Base-by-base conservation (phyloP, 768 basidiomycete species). In the Hydnum rufescens region DNA sequence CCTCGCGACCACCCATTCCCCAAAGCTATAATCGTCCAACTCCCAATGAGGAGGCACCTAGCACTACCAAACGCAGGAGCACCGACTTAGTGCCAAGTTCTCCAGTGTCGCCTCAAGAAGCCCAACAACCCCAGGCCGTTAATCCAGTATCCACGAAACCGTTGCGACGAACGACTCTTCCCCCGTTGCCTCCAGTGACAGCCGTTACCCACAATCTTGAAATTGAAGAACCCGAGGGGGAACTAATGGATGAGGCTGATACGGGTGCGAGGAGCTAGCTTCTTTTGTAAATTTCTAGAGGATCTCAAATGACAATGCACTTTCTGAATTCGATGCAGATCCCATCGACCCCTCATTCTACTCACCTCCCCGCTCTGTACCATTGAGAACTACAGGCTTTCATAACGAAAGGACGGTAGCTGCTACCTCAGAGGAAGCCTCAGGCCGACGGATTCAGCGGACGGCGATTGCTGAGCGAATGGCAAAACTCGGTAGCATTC, bases 401-500 rank as follows among this genome's bases (percentile, higher is more conserved):
- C 44, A 13, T 8, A 26, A 47, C 44, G 44, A 47, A 13, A 26
- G 13, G 25, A 47, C 13, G 8, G 26, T 8, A 8, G 8, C 8
- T 8, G 8, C 44, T 13, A 25, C 49, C 32, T 25, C 74, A 53
- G 71, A 75, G 23, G 65, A 63, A n/a, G n/a, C n/a, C n/a, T n/a
- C n/a, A n/a, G n/a, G n/a, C n/a, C 5, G 71, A 69, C 22, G 60
- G 63, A 6, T 57, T 64, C 2, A 71, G 79, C 73, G 78, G 23
- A 71, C 71, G 29, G 82, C 82, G 1, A 84, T 95, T 32, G 87
- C 89, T 1, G 88, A 93, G 54, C 74, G 90, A n/a, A 92, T 95
- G 89, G 89, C 89, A 1, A 86, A 78, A 60, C 70, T 95, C 0
- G 87, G 90, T 16, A 86, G 84, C 2, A 79, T 93, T 61, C 76